Conservation (phyloP, 108 stramenopile species). For the Skeletonema potamos region DNA sequence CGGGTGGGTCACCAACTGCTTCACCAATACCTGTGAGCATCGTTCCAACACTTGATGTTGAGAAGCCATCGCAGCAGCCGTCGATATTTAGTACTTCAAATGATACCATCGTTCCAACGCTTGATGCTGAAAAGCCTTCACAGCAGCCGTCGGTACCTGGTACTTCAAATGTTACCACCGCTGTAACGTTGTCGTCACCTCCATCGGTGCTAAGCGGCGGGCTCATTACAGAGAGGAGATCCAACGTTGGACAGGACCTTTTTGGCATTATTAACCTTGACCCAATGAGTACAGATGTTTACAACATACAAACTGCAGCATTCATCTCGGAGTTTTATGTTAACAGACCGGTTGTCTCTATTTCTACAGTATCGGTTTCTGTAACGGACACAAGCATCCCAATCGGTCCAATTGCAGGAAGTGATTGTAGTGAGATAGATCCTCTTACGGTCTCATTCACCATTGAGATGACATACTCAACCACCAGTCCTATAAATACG, state of each 20-base stretch:
- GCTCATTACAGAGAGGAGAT: background rate
- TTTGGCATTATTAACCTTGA: background rate
- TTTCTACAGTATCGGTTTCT: background rate
- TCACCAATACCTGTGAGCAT: background rate
- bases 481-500: background rate
- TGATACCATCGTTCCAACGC: background rate
- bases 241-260: background rate
- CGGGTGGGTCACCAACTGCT: background rate
- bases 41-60: background rate
- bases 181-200: background rate
- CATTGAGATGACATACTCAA: slow-evolving; percentile 8
- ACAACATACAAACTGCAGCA: slow-evolving; percentile 1
- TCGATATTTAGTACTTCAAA: background rate
- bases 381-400: background rate
- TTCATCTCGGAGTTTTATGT: background rate
- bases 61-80: background rate
- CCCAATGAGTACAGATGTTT: slow-evolving; percentile 1
- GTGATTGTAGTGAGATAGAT: slow-evolving; percentile 8
- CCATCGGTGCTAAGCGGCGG: background rate
- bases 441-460: slow-evolving; percentile 9
- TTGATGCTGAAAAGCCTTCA: background rate
- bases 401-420: background rate
- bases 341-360: background rate
- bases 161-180: background rate
- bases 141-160: background rate